Conservation (phyloP, 2,329 filamentous ascomycete species). For the Elsinoe batatas region DNA sequence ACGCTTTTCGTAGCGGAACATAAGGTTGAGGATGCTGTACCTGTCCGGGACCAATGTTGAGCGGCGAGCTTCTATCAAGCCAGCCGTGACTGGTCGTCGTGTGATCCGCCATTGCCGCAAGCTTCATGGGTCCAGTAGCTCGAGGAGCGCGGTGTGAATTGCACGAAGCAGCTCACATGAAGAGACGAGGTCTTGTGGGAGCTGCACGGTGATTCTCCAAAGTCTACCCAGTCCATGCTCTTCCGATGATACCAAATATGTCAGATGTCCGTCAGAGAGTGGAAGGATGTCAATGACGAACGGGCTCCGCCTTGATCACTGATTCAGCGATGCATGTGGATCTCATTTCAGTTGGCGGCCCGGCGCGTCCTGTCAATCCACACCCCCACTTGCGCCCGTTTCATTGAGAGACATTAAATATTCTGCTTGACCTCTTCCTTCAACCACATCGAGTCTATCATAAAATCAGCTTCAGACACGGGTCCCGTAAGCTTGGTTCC, state of each 20-base stretch:
- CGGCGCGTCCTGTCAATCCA: no score
- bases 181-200: neutral
- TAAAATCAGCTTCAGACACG: no score
- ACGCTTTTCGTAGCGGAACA: constrained; percentile 31
- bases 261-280: neutral
- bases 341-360: neutral
- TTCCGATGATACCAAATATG: neutral
- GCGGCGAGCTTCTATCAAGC: constrained; percentile 12
- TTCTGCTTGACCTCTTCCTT: no score
- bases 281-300: neutral
- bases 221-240: neutral
- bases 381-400: neutral
- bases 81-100: neutral
- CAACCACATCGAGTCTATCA: no score
- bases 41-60: neutral
- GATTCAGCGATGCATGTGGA: neutral
- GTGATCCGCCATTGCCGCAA: neutral
- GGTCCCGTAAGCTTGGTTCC: no score
- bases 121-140: neutral
- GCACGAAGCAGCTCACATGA: neutral
- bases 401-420: neutral
- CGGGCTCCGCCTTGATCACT: neutral
- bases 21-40: constrained; percentile 31
- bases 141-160: neutral
- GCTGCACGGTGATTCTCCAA: neutral